Conservation (phyloP, 345 rosid genomes). For the Gossypium rotundifolium region DNA sequence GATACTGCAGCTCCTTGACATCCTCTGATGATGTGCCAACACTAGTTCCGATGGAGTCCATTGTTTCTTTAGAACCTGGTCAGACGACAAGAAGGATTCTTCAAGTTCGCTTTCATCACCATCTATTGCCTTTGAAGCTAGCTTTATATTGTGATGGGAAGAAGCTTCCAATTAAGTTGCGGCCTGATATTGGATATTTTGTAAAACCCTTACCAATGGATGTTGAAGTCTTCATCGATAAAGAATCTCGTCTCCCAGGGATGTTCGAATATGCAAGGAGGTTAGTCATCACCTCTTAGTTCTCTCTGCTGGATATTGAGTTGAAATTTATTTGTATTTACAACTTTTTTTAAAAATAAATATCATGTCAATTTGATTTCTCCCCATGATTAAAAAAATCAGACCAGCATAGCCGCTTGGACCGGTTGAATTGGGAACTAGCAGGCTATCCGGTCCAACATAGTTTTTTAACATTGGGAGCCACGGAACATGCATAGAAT, state of each 20-base stretch:
- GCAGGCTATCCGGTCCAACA: too few relatives aligned
- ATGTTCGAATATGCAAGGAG: slow-evolving; percentile 86
- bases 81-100: slow-evolving; percentile 48
- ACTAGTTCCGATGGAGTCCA: slow-evolving; percentile 26
- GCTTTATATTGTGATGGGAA: slow-evolving; percentile 45
- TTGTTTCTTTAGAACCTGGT: slow-evolving; percentile 60
- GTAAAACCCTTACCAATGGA: slow-evolving; percentile 75
- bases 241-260: slow-evolving; percentile 72
- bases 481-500: too few relatives aligned
- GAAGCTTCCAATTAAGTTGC: slow-evolving; percentile 68
- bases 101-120: slow-evolving; percentile 86
- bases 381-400: too few relatives aligned
- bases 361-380: not conserved
- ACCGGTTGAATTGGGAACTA: too few relatives aligned
- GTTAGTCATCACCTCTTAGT: slow-evolving; percentile 36
- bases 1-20: not conserved
- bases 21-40: not conserved
- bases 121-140: slow-evolving; percentile 76
- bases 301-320: not conserved
- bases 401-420: too few relatives aligned
- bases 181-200: slow-evolving; percentile 95
- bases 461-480: too few relatives aligned
- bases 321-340: not conserved
- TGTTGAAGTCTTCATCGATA: slow-evolving; percentile 43
- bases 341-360: not conserved